Percentiles rank a stretch among this genome's conserved stretches.
Conservation (phyloP, 2,329 filamentous ascomycete species). For the Aspergillus cejpii region DNA sequence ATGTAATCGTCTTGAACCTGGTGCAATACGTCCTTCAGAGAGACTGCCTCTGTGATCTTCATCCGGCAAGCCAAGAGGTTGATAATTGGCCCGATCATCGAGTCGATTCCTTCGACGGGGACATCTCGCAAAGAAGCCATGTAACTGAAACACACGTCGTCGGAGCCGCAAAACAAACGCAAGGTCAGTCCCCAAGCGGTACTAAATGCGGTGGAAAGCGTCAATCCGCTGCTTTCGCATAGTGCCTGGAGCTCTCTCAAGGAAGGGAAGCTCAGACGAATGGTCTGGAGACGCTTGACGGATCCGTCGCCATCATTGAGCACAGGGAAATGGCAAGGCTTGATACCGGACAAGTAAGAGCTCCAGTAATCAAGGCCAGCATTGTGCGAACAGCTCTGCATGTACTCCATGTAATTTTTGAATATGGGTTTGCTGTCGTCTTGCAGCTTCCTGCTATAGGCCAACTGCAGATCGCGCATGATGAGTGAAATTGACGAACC, state of each 20-base stretch:
- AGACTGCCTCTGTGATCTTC: conserved; percentile 26
- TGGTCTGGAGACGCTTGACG: conserved; percentile 25
- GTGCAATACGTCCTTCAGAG: conserved; percentile 36
- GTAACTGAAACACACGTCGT: conserved; percentile 57
- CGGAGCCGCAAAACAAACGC: conserved; percentile 55
- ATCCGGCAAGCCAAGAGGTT: conserved; percentile 44
- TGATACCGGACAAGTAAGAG: conserved; percentile 29
- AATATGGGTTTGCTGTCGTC: conserved; percentile 31
- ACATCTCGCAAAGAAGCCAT: conserved; percentile 39
- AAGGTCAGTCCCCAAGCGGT: conserved; percentile 65
- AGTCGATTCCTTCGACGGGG: conserved; percentile 36
- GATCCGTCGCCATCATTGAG: conserved; percentile 26
- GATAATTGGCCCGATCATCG: conserved; percentile 44
- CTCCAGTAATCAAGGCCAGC: conserved; percentile 34
- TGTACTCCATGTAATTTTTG: conserved; percentile 31
- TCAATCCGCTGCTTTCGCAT: conserved; percentile 43
- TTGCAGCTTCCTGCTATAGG: conserved; percentile 42
- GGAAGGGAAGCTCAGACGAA: conserved; percentile 26
- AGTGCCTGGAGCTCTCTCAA: conserved; percentile 29
- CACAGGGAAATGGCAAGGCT: conserved; percentile 34
- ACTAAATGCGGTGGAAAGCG: conserved; percentile 54
- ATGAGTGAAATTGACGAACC: conserved; percentile 47
- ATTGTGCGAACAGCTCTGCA: conserved; percentile 22
- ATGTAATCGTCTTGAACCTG: conserved; percentile 44
- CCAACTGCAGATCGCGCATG: conserved; percentile 41